Conservation (phyloP, 2,329 filamentous ascomycete species). For the Ustilaginoidea virens region DNA sequence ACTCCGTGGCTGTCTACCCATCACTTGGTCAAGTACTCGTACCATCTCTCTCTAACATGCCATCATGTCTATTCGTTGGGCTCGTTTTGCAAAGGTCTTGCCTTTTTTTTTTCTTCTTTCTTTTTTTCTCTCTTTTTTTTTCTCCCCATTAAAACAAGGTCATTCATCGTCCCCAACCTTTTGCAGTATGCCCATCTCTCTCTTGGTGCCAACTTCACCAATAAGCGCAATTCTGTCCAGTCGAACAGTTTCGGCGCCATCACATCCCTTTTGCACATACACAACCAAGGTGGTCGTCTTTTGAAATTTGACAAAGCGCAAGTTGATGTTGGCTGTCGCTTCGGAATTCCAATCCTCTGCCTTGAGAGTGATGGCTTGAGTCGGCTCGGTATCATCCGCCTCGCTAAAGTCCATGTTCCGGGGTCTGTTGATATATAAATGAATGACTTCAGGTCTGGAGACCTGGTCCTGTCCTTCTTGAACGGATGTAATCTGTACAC, state of each 20-base stretch:
- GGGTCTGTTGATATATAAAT: conserved; percentile 75
- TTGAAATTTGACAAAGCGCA: conserved; percentile 96
- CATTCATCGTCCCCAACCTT: conserved; percentile 71
- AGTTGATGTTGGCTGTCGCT: conserved; percentile 53
- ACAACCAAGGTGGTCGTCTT: conserved; percentile 75
- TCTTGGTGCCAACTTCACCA: conserved; percentile 81
- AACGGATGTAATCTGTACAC: conserved; percentile 64
- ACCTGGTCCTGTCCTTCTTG: conserved; percentile 56
- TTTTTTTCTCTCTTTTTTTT: not conserved
- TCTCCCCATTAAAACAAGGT: conserved; percentile 4
- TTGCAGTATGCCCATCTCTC: conserved; percentile 86
- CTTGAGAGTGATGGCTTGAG: conserved; percentile 63
- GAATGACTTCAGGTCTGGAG: conserved; percentile 68
- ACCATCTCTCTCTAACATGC: too few species aligned
- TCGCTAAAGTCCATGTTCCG: conserved; percentile 93
- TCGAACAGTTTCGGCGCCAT: conserved; percentile 70
- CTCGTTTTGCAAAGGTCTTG: too few species aligned
- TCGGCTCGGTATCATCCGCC: conserved; percentile 70
- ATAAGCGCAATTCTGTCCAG: conserved; percentile 67
- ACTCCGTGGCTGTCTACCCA: too few species aligned
- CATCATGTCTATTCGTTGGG: too few species aligned
- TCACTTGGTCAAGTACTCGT: too few species aligned
- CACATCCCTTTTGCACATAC: conserved; percentile 78
- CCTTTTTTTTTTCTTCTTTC: not conserved
- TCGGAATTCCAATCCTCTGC: conserved; percentile 69